Base-by-base conservation (phyloP, 192 early-diverging fungal genomes). In the Coemansia sp. region DNA sequence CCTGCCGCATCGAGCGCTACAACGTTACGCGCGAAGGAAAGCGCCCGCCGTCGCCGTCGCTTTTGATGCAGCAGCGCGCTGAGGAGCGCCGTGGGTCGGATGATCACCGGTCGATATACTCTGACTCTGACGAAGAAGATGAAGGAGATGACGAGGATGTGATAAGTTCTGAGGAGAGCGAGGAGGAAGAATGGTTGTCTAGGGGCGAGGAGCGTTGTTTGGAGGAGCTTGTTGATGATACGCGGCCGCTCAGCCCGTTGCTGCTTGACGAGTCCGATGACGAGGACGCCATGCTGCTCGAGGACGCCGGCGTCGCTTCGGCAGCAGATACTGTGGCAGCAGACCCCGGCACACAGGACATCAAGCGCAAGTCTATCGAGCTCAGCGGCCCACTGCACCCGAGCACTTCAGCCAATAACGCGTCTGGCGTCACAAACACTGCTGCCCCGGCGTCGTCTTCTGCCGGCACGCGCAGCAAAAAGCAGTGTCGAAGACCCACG, bases 11-110 rank as follows among this genome's bases (percentile, higher is more conserved):
- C 18, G 70, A 78, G 33, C 13, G 49, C 0, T 63, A 65, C 34
- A 56, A 50, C 2, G 59, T 68, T 4, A 24, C 52, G 7, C 25
- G 27, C n/a, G 57, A 64, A 2, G 70, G 68, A 21, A 62, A 60
- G 1, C 61, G 75, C 0, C 75, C 75, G 0, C 65, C 69, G 10
- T 72, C 69, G 11, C 75, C 75, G 2, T 69, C 75, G 37, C 49
- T 65, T 47, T 18, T 71, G 15, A 71, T 78, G 75, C 69, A 72
- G 44, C 43, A 50, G 24, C 59, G 60, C 10, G 68, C 69, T 4
- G 58, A 61, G 51, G 61, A 67, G 30, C 51, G 68, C 6, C 58
- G 60, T 1, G 49, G 52, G 4, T 5, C 49, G 11, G 18, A 18
- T 1, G 53, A 33, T 5, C 53, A 56, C 30, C 40, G 60, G n/a